Base-by-base conservation (phyloP, 140 eudicot genomes). In the Stevia rebaudiana region DNA sequence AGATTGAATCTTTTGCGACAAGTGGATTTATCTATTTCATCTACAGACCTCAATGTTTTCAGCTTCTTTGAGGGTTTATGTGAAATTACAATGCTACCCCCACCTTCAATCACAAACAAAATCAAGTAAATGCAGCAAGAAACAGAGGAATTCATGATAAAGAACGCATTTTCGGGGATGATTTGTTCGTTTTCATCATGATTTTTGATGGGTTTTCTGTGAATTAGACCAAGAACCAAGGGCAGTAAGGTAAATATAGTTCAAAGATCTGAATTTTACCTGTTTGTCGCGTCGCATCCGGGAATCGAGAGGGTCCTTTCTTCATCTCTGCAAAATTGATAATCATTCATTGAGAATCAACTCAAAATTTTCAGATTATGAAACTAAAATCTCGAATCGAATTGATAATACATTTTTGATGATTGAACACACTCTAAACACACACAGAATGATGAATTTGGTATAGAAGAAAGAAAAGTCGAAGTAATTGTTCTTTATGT, bases 271-370 rank as follows among this genome's bases (percentile, higher is more conserved):
- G 46, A 67, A 33, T 48, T 41, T 57, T 12, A 74, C 79, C 70
- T 67, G 74, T 24, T 67, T 66, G 79, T 57, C 73, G 78, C 73
- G 53, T 73, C 73, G 40, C 55, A 65, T 42, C 61, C 50, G 56
- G 52, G 33, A 67, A 58, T 66, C 79, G 69, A 74, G 21, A 57
- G 63, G 62, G 36, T 66, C 63, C 74, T 67, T 74, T 74, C 74
- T 54, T 55, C 79, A 67, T 67, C 22, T 67, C 67, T 65, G 61
- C 78, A 73, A 72, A 43, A 50, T 8, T 19, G 28, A 52, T 37
- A 12, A 36, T 4, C 51, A 22, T 25, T 9, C 8, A 44, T 44
- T 13, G 19, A 6, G 7, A 30, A 44, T 30, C 39, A 49, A 43
- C 51, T 61, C 31, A 19, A 61, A 60, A 37, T 36, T 8, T 11